Evolutionary conservation across 2,329 filamentous ascomycete genomes (phyloP).

Genomic region (Pyricularia pennisetigena): DNA sequence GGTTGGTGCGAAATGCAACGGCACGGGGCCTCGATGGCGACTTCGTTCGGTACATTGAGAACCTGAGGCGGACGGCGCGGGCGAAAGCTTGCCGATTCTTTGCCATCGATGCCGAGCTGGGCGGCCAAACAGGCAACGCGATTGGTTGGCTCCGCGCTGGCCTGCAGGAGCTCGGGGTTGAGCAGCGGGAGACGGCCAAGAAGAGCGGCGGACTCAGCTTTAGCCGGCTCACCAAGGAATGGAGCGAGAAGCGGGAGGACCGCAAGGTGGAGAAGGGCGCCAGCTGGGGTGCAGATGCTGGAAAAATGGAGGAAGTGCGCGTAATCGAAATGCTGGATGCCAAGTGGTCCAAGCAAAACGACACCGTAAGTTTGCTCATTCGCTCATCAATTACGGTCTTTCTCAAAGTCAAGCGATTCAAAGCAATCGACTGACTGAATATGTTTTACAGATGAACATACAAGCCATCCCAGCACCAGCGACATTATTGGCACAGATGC

Average conservation of each 20-base stretch:
- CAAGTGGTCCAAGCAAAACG: conserved; percentile 90
- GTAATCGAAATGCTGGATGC: conserved; percentile 78
- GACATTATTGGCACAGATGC: conserved; percentile 67
- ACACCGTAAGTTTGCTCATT: conserved; percentile 54
- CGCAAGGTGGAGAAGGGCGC: conserved; percentile 63
- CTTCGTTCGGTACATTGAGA: conserved; percentile 64
- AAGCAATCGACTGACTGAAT: not conserved
- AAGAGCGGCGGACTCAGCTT: conserved; percentile 47
- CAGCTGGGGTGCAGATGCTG: conserved; percentile 74
- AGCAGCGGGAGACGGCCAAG: conserved; percentile 28
- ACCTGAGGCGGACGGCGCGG: conserved; percentile 63
- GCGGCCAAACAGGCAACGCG: conserved; percentile 70
- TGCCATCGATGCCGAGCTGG: conserved; percentile 77
- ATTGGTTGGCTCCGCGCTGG: conserved; percentile 82
- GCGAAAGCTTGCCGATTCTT: conserved; percentile 87
- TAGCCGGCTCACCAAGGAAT: conserved; percentile 60
- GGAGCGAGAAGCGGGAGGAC: conserved; percentile 71
- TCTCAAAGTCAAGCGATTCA: conserved; percentile 8
- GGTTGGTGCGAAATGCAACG: conserved; percentile 26
- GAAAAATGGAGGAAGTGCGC: conserved; percentile 72
- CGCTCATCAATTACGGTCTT: not conserved
- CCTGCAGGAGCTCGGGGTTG: conserved; percentile 62
- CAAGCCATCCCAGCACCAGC: conserved; percentile 65
- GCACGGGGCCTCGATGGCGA: conserved; percentile 49
- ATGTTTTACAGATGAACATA: conserved; percentile 56